Percentiles rank a stretch among this genome's conserved stretches.
Conservation (phyloP, 2,329 filamentous ascomycete species). For the Colletotrichum graminicola region DNA sequence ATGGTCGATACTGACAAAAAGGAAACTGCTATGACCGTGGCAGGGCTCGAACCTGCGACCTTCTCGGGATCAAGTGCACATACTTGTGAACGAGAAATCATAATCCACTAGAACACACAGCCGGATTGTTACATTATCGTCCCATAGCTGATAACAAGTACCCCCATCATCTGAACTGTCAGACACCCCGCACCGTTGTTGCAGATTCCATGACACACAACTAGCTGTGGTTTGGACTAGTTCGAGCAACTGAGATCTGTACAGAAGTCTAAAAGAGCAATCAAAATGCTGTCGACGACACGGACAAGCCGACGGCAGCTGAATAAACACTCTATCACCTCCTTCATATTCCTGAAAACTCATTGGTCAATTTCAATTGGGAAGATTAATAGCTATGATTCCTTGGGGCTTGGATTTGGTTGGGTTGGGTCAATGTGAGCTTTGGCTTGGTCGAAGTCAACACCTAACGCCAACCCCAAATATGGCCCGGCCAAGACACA, state of each 20-base stretch:
- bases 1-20: neutral
- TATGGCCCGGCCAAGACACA: neutral
- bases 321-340: neutral
- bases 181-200: too few relatives aligned
- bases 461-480: slow-evolving; percentile 4
- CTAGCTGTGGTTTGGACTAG: too few relatives aligned
- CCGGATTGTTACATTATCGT: too few relatives aligned
- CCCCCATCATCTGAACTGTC: too few relatives aligned
- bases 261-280: too few relatives aligned
- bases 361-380: neutral
- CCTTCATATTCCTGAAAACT: neutral
- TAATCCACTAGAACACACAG: slow-evolving; percentile 43
- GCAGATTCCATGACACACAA: too few relatives aligned
- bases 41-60: slow-evolving; percentile 43
- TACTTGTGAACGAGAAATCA: slow-evolving; percentile 39
- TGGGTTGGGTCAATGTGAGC: neutral
- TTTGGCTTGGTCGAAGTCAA: slow-evolving; percentile 2
- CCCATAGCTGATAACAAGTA: neutral
- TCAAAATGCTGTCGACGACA: too few relatives aligned
- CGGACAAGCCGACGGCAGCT: too few relatives aligned
- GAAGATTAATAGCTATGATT: too few relatives aligned
- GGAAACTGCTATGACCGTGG: slow-evolving; percentile 16
- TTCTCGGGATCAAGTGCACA: slow-evolving; percentile 29
- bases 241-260: too few relatives aligned
- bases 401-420: neutral